Conservation (phyloP, 1,139 yeast species). For the Geotrichum europaeum region DNA sequence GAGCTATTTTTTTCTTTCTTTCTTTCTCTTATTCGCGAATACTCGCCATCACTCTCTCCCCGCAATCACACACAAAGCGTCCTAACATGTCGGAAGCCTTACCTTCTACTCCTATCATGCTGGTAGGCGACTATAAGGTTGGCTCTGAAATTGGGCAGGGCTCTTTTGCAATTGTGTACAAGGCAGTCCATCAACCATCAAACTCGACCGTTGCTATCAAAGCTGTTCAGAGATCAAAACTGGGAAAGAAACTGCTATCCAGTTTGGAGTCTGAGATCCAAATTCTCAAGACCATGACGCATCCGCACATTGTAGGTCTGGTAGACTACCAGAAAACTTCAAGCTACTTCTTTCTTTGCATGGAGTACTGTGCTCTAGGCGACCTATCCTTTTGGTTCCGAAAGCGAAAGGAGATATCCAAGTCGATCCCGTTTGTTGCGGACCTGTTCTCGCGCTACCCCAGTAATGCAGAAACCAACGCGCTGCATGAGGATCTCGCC, state of each 20-base stretch:
- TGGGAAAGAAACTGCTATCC: constrained; percentile 80
- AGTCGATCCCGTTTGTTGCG: constrained; percentile 73
- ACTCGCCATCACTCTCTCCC: background rate
- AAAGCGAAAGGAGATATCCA: constrained; percentile 62
- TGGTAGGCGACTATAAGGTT: constrained; percentile 37
- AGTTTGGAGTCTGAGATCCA: constrained; percentile 87
- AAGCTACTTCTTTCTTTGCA: constrained; percentile 80
- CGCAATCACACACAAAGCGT: background rate
- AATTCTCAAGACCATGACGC: constrained; percentile 77
- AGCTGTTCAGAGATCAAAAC: constrained; percentile 74
- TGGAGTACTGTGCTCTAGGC: constrained; percentile 96
- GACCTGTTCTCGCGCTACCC: constrained; percentile 77
- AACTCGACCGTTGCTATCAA: constrained; percentile 75
- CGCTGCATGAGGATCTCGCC: constrained; percentile 72
- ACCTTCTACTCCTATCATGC: constrained; percentile 2
- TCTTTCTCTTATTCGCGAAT: background rate
- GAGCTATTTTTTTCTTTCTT: background rate
- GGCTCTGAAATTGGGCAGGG: constrained; percentile 91
- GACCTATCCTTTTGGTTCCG: constrained; percentile 84
- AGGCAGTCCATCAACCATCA: constrained; percentile 47
- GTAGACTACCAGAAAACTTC: constrained; percentile 76
- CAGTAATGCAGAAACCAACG: constrained; percentile 65
- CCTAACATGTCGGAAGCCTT: constrained; percentile 1
- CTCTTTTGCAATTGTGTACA: constrained; percentile 89
- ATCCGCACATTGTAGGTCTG: constrained; percentile 86